These are phyloP conservation scores for Flaveria floridana DNA, from an alignment of 140 eudicot species.

Conservation along the genomic window DNA sequence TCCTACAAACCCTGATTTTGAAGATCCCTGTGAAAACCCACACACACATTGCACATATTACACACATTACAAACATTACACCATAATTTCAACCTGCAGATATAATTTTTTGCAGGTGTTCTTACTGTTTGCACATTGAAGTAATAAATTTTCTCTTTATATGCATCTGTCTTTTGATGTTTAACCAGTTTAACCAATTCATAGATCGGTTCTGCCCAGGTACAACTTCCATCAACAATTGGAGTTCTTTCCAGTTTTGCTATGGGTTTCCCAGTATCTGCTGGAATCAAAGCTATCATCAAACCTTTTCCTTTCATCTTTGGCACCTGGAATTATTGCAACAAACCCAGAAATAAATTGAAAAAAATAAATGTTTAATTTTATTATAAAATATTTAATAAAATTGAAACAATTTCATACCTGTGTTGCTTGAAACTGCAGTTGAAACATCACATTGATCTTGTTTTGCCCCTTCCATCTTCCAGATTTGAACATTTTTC, in stretches of 20 bases:
- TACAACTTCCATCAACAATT: slow-evolving; percentile 67
- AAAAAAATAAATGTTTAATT: not conserved
- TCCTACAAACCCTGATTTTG: slow-evolving; percentile 73
- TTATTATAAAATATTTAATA: not conserved
- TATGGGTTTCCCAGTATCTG: slow-evolving; percentile 75
- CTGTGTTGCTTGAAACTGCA: slow-evolving; percentile 95
- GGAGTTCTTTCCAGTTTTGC: slow-evolving; percentile 61
- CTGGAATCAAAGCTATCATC: slow-evolving; percentile 84
- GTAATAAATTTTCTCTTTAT: slow-evolving; percentile 62
- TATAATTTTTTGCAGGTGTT: not conserved
- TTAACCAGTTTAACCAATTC: slow-evolving; percentile 70
- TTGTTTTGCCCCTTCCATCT: slow-evolving; percentile 76
- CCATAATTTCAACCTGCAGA: not conserved
- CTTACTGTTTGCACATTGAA: slow-evolving; percentile 76
- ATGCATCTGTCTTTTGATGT: slow-evolving; percentile 60
- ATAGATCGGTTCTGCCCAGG: slow-evolving; percentile 77
- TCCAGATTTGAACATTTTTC: slow-evolving; percentile 65
- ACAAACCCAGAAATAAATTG: not conserved
- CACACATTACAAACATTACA: not conserved
- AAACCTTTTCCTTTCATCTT: slow-evolving; percentile 61
- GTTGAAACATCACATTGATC: slow-evolving; percentile 77
- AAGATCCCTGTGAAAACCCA: slow-evolving; percentile 66
- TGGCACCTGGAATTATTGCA: slow-evolving; percentile 61
- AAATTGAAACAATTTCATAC: slow-evolving; percentile 31
- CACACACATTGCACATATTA: slow-evolving; percentile 10